A percentile compares a stretch with the other conserved stretches of the same genome.
These are phyloP conservation scores for Botryotinia narcissicola DNA, from an alignment of 2,329 filamentous ascomycete species.

Conservation along the genomic window DNA sequence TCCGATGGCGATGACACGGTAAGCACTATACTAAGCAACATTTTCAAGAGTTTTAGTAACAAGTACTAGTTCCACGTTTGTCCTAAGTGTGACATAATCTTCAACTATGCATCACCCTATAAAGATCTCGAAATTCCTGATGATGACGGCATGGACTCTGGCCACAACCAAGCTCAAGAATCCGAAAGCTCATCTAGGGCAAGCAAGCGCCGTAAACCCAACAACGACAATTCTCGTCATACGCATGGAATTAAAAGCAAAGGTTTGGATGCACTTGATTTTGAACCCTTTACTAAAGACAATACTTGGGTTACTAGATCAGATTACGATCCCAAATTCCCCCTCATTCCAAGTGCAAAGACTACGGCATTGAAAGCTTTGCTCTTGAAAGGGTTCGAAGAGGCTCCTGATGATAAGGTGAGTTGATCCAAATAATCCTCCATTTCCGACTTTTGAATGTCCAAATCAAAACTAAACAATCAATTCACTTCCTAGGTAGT, in stretches of 20 bases:
- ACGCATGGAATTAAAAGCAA: conserved; percentile 17
- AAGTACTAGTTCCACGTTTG: conserved; percentile 23
- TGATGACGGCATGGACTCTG: conserved; percentile 20
- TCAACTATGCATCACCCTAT: conserved; percentile 16
- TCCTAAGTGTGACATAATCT: conserved; percentile 29
- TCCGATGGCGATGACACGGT: conserved; percentile 8
- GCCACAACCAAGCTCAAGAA: background rate
- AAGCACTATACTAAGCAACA: background rate
- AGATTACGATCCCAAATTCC: conserved; percentile 29
- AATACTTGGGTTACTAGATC: conserved; percentile 31
- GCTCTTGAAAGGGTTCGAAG: conserved; percentile 42
- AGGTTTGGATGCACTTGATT: conserved; percentile 31
- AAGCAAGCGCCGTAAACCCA: conserved; percentile 12
- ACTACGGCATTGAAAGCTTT: conserved; percentile 39
- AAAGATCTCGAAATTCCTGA: conserved; percentile 17
- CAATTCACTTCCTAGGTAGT: conserved; percentile 34
- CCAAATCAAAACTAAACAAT: conserved; percentile 2
- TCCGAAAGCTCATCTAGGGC: background rate
- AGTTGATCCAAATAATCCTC: background rate
- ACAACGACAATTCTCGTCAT: background rate
- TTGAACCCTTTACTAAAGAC: conserved; percentile 30
- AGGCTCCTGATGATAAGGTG: conserved; percentile 49
- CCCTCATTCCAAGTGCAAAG: conserved; percentile 43
- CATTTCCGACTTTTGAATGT: background rate
- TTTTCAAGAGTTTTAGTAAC: background rate